Evolutionary conservation across 768 basidiomycete species (phyloP).

Genomic region (Leccinum boreale): DNA sequence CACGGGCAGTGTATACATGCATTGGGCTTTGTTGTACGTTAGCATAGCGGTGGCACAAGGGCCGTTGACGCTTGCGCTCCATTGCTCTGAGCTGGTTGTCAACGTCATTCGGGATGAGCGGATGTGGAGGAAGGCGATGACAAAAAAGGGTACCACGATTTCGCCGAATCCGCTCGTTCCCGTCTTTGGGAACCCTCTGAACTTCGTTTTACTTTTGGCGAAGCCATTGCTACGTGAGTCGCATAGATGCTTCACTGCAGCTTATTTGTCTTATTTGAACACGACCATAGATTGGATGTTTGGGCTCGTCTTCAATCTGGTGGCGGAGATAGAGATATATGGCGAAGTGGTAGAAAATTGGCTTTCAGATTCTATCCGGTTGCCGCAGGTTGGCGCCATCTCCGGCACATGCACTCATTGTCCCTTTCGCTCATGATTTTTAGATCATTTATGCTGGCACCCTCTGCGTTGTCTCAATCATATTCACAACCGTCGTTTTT

Average conservation of each 20-base stretch:
- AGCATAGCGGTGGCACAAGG: conserved; percentile 26
- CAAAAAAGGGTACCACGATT: conserved; percentile 9
- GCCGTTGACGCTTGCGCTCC: conserved; percentile 25
- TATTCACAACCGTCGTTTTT: conserved; percentile 10
- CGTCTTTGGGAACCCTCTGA: conserved; percentile 18
- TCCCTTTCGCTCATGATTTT: not conserved
- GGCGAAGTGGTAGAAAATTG: too few species aligned
- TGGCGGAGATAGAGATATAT: not conserved
- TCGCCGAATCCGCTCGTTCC: conserved; percentile 19
- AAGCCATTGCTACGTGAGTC: conserved; percentile 30
- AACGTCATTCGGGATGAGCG: conserved; percentile 23
- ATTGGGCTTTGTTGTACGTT: conserved; percentile 25
- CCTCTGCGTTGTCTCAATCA: not conserved
- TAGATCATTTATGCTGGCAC: conserved; percentile 20
- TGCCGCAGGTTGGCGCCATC: conserved; percentile 18
- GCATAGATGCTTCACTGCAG: too few species aligned
- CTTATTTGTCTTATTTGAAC: not conserved
- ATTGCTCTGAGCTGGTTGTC: conserved; percentile 27
- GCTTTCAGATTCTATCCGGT: not conserved
- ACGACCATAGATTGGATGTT: conserved; percentile 30
- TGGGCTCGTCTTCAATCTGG: conserved; percentile 23
- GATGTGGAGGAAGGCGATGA: conserved; percentile 16
- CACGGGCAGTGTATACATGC: not conserved
- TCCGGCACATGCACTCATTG: not conserved
- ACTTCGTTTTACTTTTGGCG: conserved; percentile 11